A percentile compares a stretch with the other conserved stretches of the same genome.
Conservation (phyloP, 176 grass and related monocot species). For the Stipa capillata region DNA sequence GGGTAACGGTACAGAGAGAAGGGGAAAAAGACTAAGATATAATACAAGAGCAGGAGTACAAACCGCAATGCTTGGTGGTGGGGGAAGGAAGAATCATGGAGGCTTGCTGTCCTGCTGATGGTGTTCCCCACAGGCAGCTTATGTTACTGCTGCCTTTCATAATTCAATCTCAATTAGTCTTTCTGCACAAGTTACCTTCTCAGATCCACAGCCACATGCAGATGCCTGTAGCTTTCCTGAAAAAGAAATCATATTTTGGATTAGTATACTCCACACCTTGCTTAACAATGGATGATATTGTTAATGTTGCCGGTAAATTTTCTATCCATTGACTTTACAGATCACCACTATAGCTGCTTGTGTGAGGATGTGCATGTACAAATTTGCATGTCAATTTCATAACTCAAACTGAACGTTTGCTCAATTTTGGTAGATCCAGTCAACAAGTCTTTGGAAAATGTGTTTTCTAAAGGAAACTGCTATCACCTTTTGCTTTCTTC, state of each 20-base stretch:
- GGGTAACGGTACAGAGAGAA: neutral
- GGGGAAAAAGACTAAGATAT: neutral
- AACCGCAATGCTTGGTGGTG: slow-evolving; percentile 22
- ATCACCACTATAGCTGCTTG: slow-evolving; percentile 3
- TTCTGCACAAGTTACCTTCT: slow-evolving; percentile 57
- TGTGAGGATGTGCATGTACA: slow-evolving; percentile 5
- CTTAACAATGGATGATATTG: slow-evolving; percentile 4
- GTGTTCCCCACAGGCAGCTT: slow-evolving; percentile 31
- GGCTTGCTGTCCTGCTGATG: slow-evolving; percentile 35
- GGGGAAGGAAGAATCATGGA: slow-evolving; percentile 38
- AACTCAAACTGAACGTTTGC: neutral
- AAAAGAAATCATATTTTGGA: slow-evolving; percentile 33
- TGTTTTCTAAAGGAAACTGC: neutral
- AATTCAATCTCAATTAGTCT: slow-evolving; percentile 49
- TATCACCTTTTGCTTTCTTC: neutral
- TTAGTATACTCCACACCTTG: neutral
- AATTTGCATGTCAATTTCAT: slow-evolving; percentile 5
- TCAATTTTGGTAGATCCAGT: slow-evolving; percentile 4
- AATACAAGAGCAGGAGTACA: neutral
- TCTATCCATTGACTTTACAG: slow-evolving; percentile 37
- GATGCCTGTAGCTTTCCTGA: slow-evolving; percentile 33
- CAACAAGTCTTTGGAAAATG: neutral
- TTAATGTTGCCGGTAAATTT: slow-evolving; percentile 1
- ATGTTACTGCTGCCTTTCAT: slow-evolving; percentile 15
- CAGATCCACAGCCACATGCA: slow-evolving; percentile 65